These are phyloP conservation scores for Aphanomyces euteiches DNA, from an alignment of 352 stramenopile species.

Conservation along the genomic window DNA sequence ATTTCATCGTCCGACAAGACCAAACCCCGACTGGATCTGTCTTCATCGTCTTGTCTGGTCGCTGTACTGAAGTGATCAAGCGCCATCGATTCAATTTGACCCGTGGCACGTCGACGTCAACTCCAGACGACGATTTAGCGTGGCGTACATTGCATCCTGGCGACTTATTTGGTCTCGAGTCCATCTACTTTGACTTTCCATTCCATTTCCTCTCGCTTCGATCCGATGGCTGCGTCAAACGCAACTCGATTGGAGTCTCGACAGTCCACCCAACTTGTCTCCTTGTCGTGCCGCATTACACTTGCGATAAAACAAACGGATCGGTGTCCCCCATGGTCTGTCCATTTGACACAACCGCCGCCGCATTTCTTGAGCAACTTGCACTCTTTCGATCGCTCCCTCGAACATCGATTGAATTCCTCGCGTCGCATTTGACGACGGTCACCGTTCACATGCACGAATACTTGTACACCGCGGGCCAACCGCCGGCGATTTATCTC, in stretches of 20 bases:
- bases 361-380: slow-evolving; percentile 41
- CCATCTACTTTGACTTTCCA: slow-evolving; percentile 44
- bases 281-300: slow-evolving; percentile 38
- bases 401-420: slow-evolving; percentile 39
- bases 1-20: slow-evolving; percentile 37
- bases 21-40: slow-evolving; percentile 34
- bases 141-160: slow-evolving; percentile 36
- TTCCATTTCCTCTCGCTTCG: slow-evolving; percentile 38
- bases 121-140: neutral
- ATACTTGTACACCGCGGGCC: slow-evolving; percentile 55
- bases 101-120: neutral
- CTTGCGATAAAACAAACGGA: slow-evolving; percentile 37
- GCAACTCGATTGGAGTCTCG: slow-evolving; percentile 47
- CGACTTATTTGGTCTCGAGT: slow-evolving; percentile 50
- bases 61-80: slow-evolving; percentile 31
- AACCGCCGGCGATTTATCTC: slow-evolving; percentile 45
- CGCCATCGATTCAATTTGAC: slow-evolving; percentile 10
- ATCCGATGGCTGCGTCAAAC: slow-evolving; percentile 42
- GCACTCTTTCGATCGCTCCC: slow-evolving; percentile 48
- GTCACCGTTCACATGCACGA: slow-evolving; percentile 41
- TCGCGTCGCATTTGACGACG: slow-evolving; percentile 43
- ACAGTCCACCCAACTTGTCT: slow-evolving; percentile 40
- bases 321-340: neutral
- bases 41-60: slow-evolving; percentile 39
- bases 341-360: slow-evolving; percentile 25